Conservation (phyloP, 306 rosid species). For the Begonia peltatifolia region DNA sequence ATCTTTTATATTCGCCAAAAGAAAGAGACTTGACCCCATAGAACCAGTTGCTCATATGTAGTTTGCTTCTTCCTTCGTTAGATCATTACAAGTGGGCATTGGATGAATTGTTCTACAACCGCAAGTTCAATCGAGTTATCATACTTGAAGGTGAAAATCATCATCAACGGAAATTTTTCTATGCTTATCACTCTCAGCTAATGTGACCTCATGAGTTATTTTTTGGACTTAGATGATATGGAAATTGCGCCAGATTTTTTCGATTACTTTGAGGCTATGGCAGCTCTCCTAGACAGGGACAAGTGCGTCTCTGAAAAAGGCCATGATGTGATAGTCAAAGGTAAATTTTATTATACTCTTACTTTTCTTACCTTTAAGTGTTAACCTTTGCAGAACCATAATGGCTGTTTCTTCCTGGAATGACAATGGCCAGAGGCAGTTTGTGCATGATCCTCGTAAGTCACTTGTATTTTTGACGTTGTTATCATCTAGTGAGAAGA, state of each 20-base stretch:
- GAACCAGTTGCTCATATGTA: too few relatives aligned
- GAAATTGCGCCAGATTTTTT: constrained; percentile 98
- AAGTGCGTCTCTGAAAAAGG: constrained; percentile 36
- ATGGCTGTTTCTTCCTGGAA: constrained; percentile 99
- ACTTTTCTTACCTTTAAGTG: constrained; percentile 6
- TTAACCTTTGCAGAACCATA: constrained; percentile 47
- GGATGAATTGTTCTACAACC: constrained; percentile 72
- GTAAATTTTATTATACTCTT: background rate
- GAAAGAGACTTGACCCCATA: too few relatives aligned
- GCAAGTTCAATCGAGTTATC: constrained; percentile 65
- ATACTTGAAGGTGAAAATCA: constrained; percentile 80
- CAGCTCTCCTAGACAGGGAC: constrained; percentile 76
- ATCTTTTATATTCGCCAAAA: too few relatives aligned
- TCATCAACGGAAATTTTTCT: too few relatives aligned
- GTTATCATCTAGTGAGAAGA: too few relatives aligned
- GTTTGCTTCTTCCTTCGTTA: constrained; percentile 13
- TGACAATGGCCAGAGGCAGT: constrained; percentile 96
- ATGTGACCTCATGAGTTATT: background rate
- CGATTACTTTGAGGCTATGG: constrained; percentile 79
- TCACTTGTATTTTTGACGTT: constrained; percentile 4
- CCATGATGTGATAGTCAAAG: constrained; percentile 4
- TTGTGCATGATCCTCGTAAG: constrained; percentile 88
- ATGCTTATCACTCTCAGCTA: too few relatives aligned
- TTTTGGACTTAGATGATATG: constrained; percentile 72
- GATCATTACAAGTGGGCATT: constrained; percentile 99